Evolutionary conservation across 176 grass and related monocot species (phyloP), one percentile per base, ranked within the genome.

Genomic region (Musa acuminata): DNA sequence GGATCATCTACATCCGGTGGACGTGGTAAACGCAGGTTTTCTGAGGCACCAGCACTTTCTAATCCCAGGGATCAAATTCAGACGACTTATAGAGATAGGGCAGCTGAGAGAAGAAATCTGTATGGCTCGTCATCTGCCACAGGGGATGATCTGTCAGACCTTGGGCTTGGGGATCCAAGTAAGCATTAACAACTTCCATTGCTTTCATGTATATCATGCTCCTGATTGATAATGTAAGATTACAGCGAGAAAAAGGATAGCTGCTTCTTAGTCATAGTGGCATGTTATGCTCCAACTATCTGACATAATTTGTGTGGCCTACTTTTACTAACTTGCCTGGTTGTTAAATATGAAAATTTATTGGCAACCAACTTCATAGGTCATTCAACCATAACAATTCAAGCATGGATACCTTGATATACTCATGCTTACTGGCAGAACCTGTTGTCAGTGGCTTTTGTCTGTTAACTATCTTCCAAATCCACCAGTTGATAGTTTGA

Each of bases 41-140:
- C 95, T 27, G 96, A 99, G 77, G 87, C 78, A 71, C 96, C 91
- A 73, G 79, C 63, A n/a, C 85, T 83, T 53, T 53, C 80, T 23
- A 62, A 53, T 60, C 27, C 73, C 70, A 83, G 76, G 64, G 80
- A 82, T 55, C 80, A 78, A 68, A 58, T 69, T 74, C 86, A 89
- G 74, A 75, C 77, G 53, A 85, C 86, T 53, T 99, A 99, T 54
- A 94, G 96, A 94, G 96, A 99, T 59, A 82, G 96, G 27, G 96
- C 96, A 52, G 96, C 96, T 57, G 96, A 99, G 82, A 94, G 96
- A 87, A 79, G 96, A 65, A 99, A 20, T 74, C 76, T 99, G 3
- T 95, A 99, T 72, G 91, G 91, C 58, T 91, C 88, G 80, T 85
- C 86, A 51, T 84, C 86, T 13, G 71, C 71, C 14, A 80, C 81